Evolutionary conservation across 1,139 yeast genomes (phyloP).

Genomic region (Maudiozyma humilis): DNA sequence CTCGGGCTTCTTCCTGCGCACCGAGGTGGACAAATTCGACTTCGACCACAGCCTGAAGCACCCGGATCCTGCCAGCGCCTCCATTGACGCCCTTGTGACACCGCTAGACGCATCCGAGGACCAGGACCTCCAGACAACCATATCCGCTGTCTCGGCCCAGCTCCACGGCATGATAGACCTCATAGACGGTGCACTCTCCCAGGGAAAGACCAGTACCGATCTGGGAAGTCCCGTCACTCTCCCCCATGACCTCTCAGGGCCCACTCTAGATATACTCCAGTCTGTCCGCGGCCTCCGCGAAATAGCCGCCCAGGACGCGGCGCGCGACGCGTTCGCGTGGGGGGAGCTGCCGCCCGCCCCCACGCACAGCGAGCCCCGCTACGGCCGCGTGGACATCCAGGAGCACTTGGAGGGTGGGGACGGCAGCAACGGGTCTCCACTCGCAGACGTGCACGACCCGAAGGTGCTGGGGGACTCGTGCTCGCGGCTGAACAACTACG

Average conservation of each 20-base stretch:
- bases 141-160: not conserved
- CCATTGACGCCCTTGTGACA: too few relatives aligned
- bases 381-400: not conserved
- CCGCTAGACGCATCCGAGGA: too few relatives aligned
- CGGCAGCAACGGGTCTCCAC: not conserved
- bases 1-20: conserved; percentile 18
- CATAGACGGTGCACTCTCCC: not conserved
- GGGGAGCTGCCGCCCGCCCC: too few relatives aligned
- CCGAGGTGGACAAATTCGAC: conserved; percentile 24
- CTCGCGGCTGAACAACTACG: conserved; percentile 21
- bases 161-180: not conserved
- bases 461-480: conserved; percentile 17
- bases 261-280: not conserved
- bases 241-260: not conserved
- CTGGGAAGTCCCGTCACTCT: too few relatives aligned
- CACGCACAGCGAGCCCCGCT: not conserved
- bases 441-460: not conserved
- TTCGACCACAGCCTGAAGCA: conserved; percentile 9
- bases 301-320: not conserved
- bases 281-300: not conserved
- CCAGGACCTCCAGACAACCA: not conserved
- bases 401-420: conserved; percentile 5
- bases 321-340: too few relatives aligned
- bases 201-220: not conserved
- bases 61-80: too few relatives aligned